Evolutionary conservation across 768 basidiomycete species (phyloP).

Genomic region (Exsudoporus frostii): DNA sequence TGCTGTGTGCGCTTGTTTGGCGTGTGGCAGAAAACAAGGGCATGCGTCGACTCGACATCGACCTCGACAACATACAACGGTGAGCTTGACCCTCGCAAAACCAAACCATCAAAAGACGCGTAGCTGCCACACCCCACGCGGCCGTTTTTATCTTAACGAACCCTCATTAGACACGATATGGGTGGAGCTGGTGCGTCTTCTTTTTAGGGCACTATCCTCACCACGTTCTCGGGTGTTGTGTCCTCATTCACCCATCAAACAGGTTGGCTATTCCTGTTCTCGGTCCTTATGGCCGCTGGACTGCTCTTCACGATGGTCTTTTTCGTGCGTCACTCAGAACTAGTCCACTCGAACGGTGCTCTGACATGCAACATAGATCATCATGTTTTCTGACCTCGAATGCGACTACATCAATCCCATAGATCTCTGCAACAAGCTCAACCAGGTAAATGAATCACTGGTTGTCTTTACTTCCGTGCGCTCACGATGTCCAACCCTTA

Average conservation of each 20-base stretch:
- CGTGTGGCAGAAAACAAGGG: constrained; percentile 26
- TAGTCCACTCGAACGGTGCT: background rate
- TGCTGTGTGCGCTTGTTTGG: constrained; percentile 28
- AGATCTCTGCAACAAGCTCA: constrained; percentile 99
- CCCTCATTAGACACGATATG: constrained; percentile 26
- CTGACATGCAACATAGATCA: constrained; percentile 60
- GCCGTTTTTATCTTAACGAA: background rate
- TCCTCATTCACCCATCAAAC: background rate
- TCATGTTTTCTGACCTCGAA: constrained; percentile 99
- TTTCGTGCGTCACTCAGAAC: constrained; percentile 66
- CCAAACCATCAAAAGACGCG: background rate
- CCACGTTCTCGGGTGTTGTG: background rate
- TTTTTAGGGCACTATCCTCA: background rate
- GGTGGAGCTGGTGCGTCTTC: constrained; percentile 41
- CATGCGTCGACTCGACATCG: background rate
- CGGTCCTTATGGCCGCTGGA: constrained; percentile 92
- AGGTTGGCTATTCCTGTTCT: constrained; percentile 98
- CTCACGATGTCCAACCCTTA: constrained; percentile 31
- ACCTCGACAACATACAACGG: background rate
- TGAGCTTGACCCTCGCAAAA: background rate
- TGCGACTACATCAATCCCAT: constrained; percentile 99
- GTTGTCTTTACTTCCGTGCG: background rate
- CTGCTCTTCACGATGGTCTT: constrained; percentile 99
- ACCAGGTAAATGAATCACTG: constrained; percentile 60
- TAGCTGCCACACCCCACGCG: background rate